phyloP scores from a whole-genome alignment of 306 rosid genomes.

The Dalbergia cultrata region DNA sequence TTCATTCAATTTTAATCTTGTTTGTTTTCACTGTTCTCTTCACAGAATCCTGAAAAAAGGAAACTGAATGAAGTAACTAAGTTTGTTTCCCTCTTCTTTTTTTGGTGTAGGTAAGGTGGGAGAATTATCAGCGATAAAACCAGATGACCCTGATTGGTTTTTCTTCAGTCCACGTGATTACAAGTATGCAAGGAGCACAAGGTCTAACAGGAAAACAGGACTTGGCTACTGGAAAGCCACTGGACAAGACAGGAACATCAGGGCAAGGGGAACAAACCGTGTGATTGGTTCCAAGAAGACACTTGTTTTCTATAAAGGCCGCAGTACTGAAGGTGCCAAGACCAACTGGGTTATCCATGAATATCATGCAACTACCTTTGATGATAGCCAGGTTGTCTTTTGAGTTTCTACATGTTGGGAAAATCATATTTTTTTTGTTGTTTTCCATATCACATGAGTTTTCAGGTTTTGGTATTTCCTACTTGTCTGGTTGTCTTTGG shows the following conservation, averaged over 20 bases:
- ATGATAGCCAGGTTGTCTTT: slow-evolving; percentile 52
- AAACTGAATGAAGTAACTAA: neutral
- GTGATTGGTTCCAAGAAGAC: slow-evolving; percentile 73
- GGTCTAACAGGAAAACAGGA: slow-evolving; percentile 55
- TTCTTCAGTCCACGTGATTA: slow-evolving; percentile 58
- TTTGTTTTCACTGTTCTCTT: no score
- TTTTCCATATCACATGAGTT: neutral
- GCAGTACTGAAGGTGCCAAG: slow-evolving; percentile 37
- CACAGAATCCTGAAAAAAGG: no score
- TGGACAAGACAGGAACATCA: slow-evolving; percentile 54
- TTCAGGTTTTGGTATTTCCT: slow-evolving; percentile 17
- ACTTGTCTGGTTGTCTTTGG: neutral
- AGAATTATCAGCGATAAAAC: slow-evolving; percentile 47
- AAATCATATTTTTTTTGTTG: neutral
- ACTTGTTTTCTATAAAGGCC: slow-evolving; percentile 60
- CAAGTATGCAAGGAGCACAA: slow-evolving; percentile 49
- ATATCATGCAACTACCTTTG: slow-evolving; percentile 46
- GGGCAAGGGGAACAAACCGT: slow-evolving; percentile 20
- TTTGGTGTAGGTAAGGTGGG: slow-evolving; percentile 7
- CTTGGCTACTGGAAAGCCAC: slow-evolving; percentile 82
- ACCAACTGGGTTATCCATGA: slow-evolving; percentile 80
- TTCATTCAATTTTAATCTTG: no score
- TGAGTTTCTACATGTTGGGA: neutral
- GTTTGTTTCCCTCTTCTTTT: neutral
- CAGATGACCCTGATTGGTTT: slow-evolving; percentile 68